Conservation (phyloP, 1,284 basidiomycete species). For the Cutaneotrichosporon sp. region DNA sequence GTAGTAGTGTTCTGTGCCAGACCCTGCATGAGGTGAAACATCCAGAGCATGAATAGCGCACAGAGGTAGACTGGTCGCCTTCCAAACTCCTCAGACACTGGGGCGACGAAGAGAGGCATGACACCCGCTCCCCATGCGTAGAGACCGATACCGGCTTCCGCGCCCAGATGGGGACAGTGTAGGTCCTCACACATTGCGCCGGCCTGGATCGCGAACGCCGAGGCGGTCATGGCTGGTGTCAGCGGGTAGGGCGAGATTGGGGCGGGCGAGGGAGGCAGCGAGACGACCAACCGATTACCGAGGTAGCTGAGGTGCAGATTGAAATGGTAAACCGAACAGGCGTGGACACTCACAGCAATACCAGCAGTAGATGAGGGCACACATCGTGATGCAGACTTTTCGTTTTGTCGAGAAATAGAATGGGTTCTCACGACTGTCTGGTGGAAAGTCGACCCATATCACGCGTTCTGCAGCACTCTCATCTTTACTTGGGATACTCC, state of each 20-base stretch:
- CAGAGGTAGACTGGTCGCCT: conserved; percentile 66
- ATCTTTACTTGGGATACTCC: conserved; percentile 11
- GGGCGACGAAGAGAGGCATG: conserved; percentile 68
- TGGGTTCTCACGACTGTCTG: conserved; percentile 60
- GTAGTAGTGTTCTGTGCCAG: conserved; percentile 68
- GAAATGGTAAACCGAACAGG: background rate
- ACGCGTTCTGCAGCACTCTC: conserved; percentile 22
- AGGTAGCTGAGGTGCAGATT: too few relatives aligned
- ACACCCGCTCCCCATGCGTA: conserved; percentile 67
- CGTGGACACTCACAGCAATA: conserved; percentile 56
- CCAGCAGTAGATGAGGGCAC: conserved; percentile 62
- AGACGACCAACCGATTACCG: background rate
- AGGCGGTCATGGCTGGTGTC: conserved; percentile 58
- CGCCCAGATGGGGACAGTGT: conserved; percentile 61
- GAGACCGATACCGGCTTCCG: conserved; percentile 62
- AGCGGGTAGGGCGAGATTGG: background rate
- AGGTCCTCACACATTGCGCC: conserved; percentile 66
- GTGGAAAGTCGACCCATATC: conserved; percentile 62
- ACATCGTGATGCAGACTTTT: conserved; percentile 63
- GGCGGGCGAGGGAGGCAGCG: background rate
- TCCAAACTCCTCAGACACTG: conserved; percentile 76
- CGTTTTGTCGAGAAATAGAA: conserved; percentile 57
- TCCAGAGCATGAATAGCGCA: conserved; percentile 60
- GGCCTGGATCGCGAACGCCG: conserved; percentile 63
- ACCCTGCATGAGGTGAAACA: conserved; percentile 63